These are phyloP conservation scores for Alternaria arborescens DNA, from an alignment of 2,329 filamentous ascomycete genomes.

Conservation along the genomic window DNA sequence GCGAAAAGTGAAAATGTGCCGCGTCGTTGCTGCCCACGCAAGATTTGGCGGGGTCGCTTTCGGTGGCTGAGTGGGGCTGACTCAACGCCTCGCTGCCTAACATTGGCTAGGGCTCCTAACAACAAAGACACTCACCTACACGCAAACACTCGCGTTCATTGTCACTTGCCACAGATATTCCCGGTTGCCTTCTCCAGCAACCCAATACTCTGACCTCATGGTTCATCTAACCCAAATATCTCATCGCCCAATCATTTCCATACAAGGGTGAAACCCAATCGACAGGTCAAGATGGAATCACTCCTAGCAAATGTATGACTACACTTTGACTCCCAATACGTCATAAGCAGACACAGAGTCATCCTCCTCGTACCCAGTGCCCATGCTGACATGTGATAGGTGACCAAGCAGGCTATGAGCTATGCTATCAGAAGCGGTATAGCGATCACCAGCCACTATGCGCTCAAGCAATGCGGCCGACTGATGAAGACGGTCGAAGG, in stretches of 20 bases:
- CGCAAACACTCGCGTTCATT: slow-evolving; percentile 4
- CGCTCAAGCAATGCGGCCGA: slow-evolving; percentile 81
- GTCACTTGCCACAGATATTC: neutral
- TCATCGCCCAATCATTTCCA: slow-evolving; percentile 1
- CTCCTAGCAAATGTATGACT: slow-evolving; percentile 66
- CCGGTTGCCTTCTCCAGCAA: neutral
- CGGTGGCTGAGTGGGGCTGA: slow-evolving; percentile 26
- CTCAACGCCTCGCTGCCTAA: slow-evolving; percentile 33
- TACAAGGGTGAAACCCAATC: slow-evolving; percentile 5
- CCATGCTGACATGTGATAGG: slow-evolving; percentile 50
- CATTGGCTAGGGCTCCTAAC: slow-evolving; percentile 32
- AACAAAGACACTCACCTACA: slow-evolving; percentile 25
- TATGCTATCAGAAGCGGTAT: slow-evolving; percentile 89
- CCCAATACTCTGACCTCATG: slow-evolving; percentile 9
- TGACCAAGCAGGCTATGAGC: slow-evolving; percentile 84
- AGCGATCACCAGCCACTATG: slow-evolving; percentile 83
- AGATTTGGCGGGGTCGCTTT: slow-evolving; percentile 31
- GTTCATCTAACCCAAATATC: slow-evolving; percentile 1
- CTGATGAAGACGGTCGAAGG: slow-evolving; percentile 78
- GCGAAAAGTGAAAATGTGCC: slow-evolving; percentile 35
- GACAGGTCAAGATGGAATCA: slow-evolving; percentile 70
- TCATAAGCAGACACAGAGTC: slow-evolving; percentile 2
- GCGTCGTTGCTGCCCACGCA: slow-evolving; percentile 31
- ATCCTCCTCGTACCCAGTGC: neutral
- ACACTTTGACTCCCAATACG: slow-evolving; percentile 5